phyloP scores from a whole-genome alignment of 805 yeast genomes.

The Saccharomycopsis malanga region DNA sequence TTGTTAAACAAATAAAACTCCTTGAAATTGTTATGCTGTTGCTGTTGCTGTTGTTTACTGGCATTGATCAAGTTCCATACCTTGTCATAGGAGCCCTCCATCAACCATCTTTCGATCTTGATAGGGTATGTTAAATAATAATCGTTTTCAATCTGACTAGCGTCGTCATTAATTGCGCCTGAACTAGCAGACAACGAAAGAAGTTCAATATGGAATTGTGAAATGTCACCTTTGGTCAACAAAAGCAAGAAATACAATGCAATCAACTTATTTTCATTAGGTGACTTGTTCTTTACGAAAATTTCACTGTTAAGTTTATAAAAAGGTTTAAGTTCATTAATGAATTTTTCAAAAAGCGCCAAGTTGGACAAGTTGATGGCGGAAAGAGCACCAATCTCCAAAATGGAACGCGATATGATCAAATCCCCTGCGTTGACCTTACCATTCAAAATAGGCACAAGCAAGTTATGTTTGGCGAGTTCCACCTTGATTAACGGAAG shows the following conservation, averaged over 20 bases:
- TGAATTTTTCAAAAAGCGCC: constrained; percentile 60
- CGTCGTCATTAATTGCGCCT: constrained; percentile 17
- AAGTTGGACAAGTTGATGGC: constrained; percentile 60
- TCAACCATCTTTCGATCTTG: constrained; percentile 82
- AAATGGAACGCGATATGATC: constrained; percentile 67
- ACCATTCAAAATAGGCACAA: constrained; percentile 49
- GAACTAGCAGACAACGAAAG: constrained; percentile 27
- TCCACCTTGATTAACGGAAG: constrained; percentile 72
- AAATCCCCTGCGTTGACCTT: constrained; percentile 38
- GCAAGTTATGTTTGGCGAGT: constrained; percentile 66
- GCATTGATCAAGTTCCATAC: constrained; percentile 72
- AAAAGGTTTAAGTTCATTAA: constrained; percentile 71
- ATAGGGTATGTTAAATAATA: constrained; percentile 76
- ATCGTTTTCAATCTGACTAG: constrained; percentile 55
- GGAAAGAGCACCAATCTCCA: constrained; percentile 83
- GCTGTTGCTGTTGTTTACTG: constrained; percentile 33
- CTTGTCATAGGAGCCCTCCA: constrained; percentile 94
- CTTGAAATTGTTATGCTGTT: constrained; percentile 37
- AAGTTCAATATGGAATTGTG: constrained; percentile 84
- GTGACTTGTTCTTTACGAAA: constrained; percentile 37
- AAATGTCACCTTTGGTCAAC: constrained; percentile 76
- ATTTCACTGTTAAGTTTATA: constrained; percentile 38
- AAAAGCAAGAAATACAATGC: constrained; percentile 71
- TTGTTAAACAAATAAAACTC: constrained; percentile 77
- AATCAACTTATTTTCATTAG: constrained; percentile 63